Evolutionary conservation across 2,329 filamentous ascomycete genomes (phyloP).

Genomic region (Aspergillus sp.): DNA sequence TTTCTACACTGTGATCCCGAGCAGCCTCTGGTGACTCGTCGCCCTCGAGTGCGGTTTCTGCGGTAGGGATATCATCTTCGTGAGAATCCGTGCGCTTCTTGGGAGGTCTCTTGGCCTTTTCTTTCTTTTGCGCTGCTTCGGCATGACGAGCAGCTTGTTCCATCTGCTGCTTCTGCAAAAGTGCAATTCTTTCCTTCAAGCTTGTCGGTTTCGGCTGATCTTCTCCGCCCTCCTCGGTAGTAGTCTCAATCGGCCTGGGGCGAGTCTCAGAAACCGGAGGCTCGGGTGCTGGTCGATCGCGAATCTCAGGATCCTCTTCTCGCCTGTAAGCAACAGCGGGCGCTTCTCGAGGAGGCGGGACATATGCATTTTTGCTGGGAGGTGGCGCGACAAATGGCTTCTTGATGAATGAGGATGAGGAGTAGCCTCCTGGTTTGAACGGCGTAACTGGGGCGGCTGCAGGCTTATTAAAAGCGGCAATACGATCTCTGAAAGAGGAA

Average conservation of each 20-base stretch:
- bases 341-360: conserved; percentile 75
- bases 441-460: conserved; percentile 85
- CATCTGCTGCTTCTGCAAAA: conserved; percentile 90
- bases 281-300: conserved; percentile 39
- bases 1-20: conserved; percentile 43
- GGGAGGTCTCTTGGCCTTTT: conserved; percentile 78
- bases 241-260: conserved; percentile 41
- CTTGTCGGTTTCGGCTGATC: conserved; percentile 90
- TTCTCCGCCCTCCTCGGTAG: conserved; percentile 62
- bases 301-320: conserved; percentile 74
- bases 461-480: conserved; percentile 94
- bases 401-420: conserved; percentile 76
- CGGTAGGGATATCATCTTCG: conserved; percentile 29
- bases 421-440: conserved; percentile 75
- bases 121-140: conserved; percentile 77
- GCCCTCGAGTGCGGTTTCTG: conserved; percentile 35
- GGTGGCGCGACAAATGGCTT: conserved; percentile 96
- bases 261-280: conserved; percentile 39
- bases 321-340: conserved; percentile 78
- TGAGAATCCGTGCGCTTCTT: conserved; percentile 65
- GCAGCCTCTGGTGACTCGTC: conserved; percentile 38
- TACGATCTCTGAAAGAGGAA: conserved; percentile 89
- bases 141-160: conserved; percentile 85
- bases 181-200: conserved; percentile 91
- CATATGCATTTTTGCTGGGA: conserved; percentile 87